Evolutionary conservation across 176 grass and related monocot species (phyloP), one percentile per base, ranked within the genome.

Genomic region (Oryza glumipatula): DNA sequence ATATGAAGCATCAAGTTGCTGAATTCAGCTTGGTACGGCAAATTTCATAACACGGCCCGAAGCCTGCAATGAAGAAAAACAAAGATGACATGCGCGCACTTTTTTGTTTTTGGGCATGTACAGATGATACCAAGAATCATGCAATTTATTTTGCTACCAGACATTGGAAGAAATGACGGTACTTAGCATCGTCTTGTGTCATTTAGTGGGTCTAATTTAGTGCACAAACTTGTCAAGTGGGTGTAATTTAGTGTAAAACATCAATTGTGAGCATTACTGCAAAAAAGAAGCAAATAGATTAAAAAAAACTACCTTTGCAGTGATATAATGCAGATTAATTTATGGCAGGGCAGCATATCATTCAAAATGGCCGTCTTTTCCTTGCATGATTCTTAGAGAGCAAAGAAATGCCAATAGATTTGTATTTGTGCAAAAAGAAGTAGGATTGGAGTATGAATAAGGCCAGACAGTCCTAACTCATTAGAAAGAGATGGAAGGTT

Each of bases 21-120:
- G 41, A 54, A 39, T 70, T 92, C 85, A 90, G 26, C 83, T 67
- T 9, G 86, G 88, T 43, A 92, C 30, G 38, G 51, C 41, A 45
- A 86, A 88, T 67, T 88, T 86, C 22, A 45, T 15, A 72, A 41
- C 71, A 33, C 51, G 58, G 21, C 90, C 90, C 72, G 77, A 84
- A 78, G 83, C 71, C 85, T 89, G 77, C 41, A 76, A 77, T 67
- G 28, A 32, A 44, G 67, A 43, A 23, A 60, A 9, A 5, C 17
- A 73, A 84, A 10, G 71, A 68, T 11, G 1, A 6, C n/a, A 73
- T 39, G 43, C 2, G 4, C 28, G 15, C 5, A 73, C 9, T 1
- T 67, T 52, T 38, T 38, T 38, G 36, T 38, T 38, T 71, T 67
- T 51, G 21, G 61, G 5, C 11, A 78, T 72, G 19, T 7, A 58